These are phyloP conservation scores for Venturia oleaginea DNA, from an alignment of 2,329 filamentous ascomycete species.

Conservation along the genomic window DNA sequence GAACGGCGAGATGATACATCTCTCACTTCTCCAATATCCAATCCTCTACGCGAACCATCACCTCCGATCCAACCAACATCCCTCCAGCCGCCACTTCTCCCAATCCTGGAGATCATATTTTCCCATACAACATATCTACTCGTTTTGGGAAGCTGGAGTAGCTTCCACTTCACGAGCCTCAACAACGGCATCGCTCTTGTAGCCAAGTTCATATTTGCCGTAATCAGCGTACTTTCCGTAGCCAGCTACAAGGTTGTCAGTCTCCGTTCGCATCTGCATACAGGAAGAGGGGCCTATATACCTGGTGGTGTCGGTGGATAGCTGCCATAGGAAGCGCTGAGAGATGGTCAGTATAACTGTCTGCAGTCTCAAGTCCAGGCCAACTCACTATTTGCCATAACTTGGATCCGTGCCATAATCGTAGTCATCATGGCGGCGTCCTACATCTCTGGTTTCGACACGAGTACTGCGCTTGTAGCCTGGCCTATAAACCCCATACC, in stretches of 20 bases:
- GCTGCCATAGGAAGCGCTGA: neutral
- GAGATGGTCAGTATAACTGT: too few species aligned
- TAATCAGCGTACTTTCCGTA: neutral
- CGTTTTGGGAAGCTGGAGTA: neutral
- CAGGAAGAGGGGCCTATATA: neutral
- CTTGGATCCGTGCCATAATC: neutral
- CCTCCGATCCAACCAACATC: neutral
- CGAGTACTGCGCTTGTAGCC: too few species aligned
- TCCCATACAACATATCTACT: neutral
- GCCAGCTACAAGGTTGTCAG: neutral
- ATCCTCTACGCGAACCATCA: neutral
- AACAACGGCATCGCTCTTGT: neutral
- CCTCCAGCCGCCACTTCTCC: neutral
- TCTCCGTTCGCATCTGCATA: too few species aligned
- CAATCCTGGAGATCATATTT: neutral
- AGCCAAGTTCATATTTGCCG: neutral
- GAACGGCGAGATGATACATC: neutral
- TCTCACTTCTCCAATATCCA: neutral
- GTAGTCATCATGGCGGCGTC: neutral
- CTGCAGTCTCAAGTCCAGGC: too few species aligned
- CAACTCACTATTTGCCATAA: too few species aligned
- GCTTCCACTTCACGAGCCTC: neutral
- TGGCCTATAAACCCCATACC: too few species aligned
- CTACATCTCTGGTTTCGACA: neutral
- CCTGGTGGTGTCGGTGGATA: slow-evolving; percentile 2